Percentiles rank a stretch among this genome's conserved stretches.
These are phyloP conservation scores for Mycena capillaripes DNA, from an alignment of 768 basidiomycete species.

Conservation along the genomic window DNA sequence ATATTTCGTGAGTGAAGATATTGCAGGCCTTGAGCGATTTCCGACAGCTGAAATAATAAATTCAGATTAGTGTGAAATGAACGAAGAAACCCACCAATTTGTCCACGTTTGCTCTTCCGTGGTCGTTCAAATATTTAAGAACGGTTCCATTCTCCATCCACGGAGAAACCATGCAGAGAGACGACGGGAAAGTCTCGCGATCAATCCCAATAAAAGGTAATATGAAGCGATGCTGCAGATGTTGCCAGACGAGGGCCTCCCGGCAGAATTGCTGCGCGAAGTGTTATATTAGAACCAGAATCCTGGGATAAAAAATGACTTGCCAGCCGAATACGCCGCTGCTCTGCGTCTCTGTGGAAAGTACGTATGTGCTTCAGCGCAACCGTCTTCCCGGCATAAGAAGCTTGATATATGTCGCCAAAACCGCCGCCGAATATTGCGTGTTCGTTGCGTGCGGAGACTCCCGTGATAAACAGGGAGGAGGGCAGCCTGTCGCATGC, in stretches of 20 bases:
- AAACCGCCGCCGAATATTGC: conserved; percentile 36
- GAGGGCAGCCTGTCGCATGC: conserved; percentile 32
- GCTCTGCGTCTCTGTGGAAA: neutral
- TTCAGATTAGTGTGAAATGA: neutral
- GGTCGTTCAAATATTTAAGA: conserved; percentile 36
- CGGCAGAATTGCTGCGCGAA: conserved; percentile 42
- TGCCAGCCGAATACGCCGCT: conserved; percentile 19
- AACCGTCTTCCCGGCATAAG: conserved; percentile 11
- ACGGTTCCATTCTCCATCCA: conserved; percentile 48
- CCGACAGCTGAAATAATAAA: conserved; percentile 28
- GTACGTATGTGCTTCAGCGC: conserved; percentile 19
- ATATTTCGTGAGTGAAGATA: conserved; percentile 41
- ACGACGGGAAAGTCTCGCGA: conserved; percentile 39
- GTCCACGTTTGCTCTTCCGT: conserved; percentile 38
- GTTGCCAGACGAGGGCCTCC: conserved; percentile 48
- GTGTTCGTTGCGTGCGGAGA: conserved; percentile 21
- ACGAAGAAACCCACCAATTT: conserved; percentile 23
- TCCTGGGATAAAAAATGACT: neutral
- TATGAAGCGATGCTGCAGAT: conserved; percentile 45
- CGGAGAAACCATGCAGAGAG: conserved; percentile 47
- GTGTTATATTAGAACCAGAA: neutral
- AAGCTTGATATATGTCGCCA: conserved; percentile 39
- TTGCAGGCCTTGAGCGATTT: conserved; percentile 41
- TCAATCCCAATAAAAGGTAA: conserved; percentile 49
- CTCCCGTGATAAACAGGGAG: conserved; percentile 34